Conservation (phyloP, 306 rosid species). For the Fagus crenata region DNA sequence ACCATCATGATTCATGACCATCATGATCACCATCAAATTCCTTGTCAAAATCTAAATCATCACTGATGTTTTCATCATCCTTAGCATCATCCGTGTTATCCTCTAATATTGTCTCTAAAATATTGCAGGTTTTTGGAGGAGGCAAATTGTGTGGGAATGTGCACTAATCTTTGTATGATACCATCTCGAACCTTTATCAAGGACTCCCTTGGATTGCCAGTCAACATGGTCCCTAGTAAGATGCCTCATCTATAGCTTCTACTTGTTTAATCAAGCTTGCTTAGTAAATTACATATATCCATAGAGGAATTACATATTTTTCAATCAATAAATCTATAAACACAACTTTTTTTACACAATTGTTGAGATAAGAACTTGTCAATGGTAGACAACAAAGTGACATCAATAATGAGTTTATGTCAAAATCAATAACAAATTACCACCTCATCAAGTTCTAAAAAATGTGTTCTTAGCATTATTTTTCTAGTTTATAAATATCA, state of each 20-base stretch:
- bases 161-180: conserved; percentile 79
- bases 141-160: conserved; percentile 83
- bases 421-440: too few relatives aligned
- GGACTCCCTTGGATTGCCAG: conserved; percentile 70
- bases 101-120: neutral
- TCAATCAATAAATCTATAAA: too few relatives aligned
- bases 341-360: too few relatives aligned
- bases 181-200: conserved; percentile 80
- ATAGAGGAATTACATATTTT: neutral
- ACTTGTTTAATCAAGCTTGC: neutral
- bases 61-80: conserved; percentile 15
- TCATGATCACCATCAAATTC: conserved; percentile 36
- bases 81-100: conserved; percentile 15
- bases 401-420: too few relatives aligned
- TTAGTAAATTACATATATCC: neutral
- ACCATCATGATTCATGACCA: conserved; percentile 36
- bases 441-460: too few relatives aligned
- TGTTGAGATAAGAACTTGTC: too few relatives aligned
- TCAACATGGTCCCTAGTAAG: conserved; percentile 95
- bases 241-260: conserved; percentile 16
- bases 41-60: conserved; percentile 42
- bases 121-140: conserved; percentile 77
- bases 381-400: too few relatives aligned
- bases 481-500: too few relatives aligned
- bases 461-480: too few relatives aligned